Evolutionary conservation across 768 basidiomycete species (phyloP).

Genomic region (Lentinula raphanica): DNA sequence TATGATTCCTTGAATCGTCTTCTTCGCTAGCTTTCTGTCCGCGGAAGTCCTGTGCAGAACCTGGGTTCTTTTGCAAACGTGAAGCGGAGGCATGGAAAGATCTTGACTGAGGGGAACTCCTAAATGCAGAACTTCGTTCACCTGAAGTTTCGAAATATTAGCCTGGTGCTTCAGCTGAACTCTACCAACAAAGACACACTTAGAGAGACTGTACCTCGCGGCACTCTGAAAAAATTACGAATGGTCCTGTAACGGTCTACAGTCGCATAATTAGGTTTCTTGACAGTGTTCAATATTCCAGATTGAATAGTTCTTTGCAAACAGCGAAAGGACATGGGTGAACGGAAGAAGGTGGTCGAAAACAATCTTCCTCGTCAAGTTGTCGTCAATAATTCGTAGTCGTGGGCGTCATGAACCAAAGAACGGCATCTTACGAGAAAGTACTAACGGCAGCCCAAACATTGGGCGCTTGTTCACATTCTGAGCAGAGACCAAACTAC

Average conservation of each 20-base stretch:
- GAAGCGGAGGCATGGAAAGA: background rate
- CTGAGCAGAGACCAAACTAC: no score
- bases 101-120: background rate
- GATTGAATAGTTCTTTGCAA: background rate
- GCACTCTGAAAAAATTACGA: constrained; percentile 49
- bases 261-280: background rate
- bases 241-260: constrained; percentile 48
- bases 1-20: background rate
- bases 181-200: background rate
- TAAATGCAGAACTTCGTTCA: background rate
- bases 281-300: background rate
- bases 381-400: no score
- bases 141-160: background rate
- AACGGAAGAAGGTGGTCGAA: no score
- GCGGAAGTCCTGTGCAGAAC: background rate
- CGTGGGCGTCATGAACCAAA: background rate
- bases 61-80: constrained; percentile 7
- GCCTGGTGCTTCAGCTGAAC: no score
- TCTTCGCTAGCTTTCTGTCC: background rate
- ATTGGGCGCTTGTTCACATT: background rate
- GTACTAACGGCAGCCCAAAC: no score
- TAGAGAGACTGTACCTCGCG: constrained; percentile 9
- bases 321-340: background rate
- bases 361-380: background rate
- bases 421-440: background rate